Evolutionary conservation across 31 red algal species (phyloP).

Genomic region (Porphyra umbilicalis): DNA sequence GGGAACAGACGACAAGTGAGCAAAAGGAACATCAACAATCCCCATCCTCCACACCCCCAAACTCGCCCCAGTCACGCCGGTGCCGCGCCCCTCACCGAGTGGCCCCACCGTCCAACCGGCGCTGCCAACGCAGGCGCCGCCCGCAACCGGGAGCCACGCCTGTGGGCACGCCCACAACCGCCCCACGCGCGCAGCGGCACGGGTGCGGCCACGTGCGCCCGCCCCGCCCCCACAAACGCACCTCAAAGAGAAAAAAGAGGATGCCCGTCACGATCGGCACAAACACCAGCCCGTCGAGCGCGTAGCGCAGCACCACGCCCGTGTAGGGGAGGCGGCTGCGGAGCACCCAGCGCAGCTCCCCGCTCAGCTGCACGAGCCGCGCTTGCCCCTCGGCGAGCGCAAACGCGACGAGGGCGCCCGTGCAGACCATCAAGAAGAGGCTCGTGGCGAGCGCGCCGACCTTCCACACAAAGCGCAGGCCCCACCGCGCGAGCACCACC

Average conservation of each 20-base stretch:
- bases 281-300: slow-evolving; percentile 83
- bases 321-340: slow-evolving; percentile 50
- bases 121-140: no score
- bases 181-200: no score
- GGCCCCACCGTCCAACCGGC: no score
- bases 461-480: slow-evolving; percentile 40
- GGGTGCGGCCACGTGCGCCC: no score
- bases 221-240: background rate
- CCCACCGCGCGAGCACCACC: slow-evolving; percentile 19
- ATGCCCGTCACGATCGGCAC: slow-evolving; percentile 97
- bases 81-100: no score
- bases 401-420: slow-evolving; percentile 73
- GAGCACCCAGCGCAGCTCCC: slow-evolving; percentile 64
- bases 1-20: no score
- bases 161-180: no score
- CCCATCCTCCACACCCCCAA: no score
- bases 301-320: slow-evolving; percentile 58
- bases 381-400: slow-evolving; percentile 79
- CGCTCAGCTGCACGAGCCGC: slow-evolving; percentile 75
- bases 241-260: slow-evolving; percentile 90
- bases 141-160: no score
- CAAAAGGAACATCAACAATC: no score
- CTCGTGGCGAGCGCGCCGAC: slow-evolving; percentile 65
- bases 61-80: no score
- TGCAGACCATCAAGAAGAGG: slow-evolving; percentile 82